A percentile compares a stretch with the other conserved stretches of the same genome.
phyloP scores from a whole-genome alignment of 305 asterid species.

The Fraxinus greggii region DNA sequence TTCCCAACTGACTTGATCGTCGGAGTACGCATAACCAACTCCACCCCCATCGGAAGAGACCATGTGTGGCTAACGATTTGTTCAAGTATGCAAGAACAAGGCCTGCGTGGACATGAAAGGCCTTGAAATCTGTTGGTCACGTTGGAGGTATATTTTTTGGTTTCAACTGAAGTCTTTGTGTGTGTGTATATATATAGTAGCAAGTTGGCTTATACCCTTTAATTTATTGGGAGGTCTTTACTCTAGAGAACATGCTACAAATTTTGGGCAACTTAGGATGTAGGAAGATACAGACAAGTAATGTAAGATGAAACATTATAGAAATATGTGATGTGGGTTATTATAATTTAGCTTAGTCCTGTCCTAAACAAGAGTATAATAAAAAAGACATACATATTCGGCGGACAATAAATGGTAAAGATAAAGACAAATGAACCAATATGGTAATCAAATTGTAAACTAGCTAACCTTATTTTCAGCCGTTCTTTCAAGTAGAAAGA shows the following conservation, averaged over 20 bases:
- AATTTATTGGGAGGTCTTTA: constrained; percentile 16
- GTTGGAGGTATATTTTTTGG: too few relatives aligned
- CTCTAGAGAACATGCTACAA: constrained; percentile 20
- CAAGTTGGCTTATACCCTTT: neutral
- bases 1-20: too few relatives aligned
- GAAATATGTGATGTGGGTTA: neutral
- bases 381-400: neutral
- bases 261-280: constrained; percentile 1
- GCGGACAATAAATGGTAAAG: neutral
- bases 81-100: too few relatives aligned
- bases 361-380: neutral
- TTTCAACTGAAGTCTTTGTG: too few relatives aligned
- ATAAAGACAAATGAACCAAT: neutral
- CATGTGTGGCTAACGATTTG: too few relatives aligned
- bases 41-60: too few relatives aligned
- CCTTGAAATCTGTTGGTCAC: too few relatives aligned
- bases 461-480: neutral
- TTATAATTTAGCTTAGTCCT: neutral
- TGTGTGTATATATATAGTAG: neutral
- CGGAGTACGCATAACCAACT: too few relatives aligned
- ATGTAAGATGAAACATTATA: constrained; percentile 1
- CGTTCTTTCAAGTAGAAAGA: neutral
- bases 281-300: constrained; percentile 8
- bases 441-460: neutral
- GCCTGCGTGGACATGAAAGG: too few relatives aligned